Conservation (phyloP, 2,329 filamentous ascomycete genomes). For the Colletotrichum filicis region DNA sequence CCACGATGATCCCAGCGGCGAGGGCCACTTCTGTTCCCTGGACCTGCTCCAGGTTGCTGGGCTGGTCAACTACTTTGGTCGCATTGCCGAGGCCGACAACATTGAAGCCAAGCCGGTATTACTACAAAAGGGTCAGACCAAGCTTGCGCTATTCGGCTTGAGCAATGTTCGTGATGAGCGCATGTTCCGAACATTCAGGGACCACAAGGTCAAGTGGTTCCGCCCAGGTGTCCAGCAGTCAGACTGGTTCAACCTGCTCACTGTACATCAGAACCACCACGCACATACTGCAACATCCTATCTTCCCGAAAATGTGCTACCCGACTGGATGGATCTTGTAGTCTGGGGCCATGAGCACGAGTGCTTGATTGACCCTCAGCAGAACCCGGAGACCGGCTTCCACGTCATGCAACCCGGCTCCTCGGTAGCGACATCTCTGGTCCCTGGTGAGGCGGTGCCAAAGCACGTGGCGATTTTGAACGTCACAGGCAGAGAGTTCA, state of each 20-base stretch:
- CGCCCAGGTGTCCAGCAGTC: conserved; percentile 80
- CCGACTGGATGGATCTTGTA: conserved; percentile 89
- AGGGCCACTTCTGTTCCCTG: conserved; percentile 90
- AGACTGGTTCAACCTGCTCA: conserved; percentile 97
- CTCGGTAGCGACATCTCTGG: conserved; percentile 92
- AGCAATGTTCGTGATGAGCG: conserved; percentile 97
- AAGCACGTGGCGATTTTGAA: conserved; percentile 92
- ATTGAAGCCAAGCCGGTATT: conserved; percentile 92
- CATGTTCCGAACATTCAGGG: conserved; percentile 91
- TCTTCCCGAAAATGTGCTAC: conserved; percentile 91
- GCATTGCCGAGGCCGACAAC: conserved; percentile 91
- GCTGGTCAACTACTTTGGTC: conserved; percentile 94
- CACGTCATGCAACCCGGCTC: conserved; percentile 98
- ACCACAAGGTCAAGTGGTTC: conserved; percentile 94
- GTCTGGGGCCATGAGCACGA: conserved; percentile 99
- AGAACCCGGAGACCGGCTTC: conserved; percentile 90
- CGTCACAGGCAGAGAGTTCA: conserved; percentile 85
- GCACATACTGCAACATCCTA: conserved; percentile 94
- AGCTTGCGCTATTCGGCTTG: conserved; percentile 91
- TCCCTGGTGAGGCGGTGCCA: conserved; percentile 87
- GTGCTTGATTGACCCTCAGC: conserved; percentile 85
- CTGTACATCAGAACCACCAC: conserved; percentile 96
- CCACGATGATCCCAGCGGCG: conserved; percentile 97
- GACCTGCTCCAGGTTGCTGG: conserved; percentile 93
- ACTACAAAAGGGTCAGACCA: conserved; percentile 92